Percentiles rank a stretch among this genome's conserved stretches.
Conservation (phyloP, 176 grass and related monocot genomes). For the barley (Hordeum vulgare) region DNA sequence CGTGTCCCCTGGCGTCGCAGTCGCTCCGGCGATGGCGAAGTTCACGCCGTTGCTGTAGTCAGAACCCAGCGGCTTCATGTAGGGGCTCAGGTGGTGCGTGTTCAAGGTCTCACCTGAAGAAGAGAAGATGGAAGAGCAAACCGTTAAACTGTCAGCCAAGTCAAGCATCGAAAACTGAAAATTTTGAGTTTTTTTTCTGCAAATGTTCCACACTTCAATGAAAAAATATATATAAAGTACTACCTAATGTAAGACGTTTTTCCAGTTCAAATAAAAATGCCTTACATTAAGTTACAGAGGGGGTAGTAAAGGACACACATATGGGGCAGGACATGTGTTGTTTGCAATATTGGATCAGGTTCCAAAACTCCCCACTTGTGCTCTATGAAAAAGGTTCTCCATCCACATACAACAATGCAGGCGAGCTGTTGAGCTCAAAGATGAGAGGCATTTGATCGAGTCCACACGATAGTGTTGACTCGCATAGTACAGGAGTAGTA, state of each 20-base stretch:
- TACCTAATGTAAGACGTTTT: too few species aligned
- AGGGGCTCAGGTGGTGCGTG: constrained; percentile 53
- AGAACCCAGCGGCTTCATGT: constrained; percentile 58
- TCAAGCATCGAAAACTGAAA: background rate
- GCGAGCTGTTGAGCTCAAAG: background rate
- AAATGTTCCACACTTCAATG: background rate
- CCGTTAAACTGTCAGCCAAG: background rate
- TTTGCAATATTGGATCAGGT: background rate
- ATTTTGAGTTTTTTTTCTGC: background rate
- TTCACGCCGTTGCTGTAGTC: constrained; percentile 60
- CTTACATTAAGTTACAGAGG: too few species aligned
- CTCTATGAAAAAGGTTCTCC: background rate
- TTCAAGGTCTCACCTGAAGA: constrained; percentile 53
- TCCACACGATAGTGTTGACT: background rate
- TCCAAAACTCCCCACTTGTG: background rate
- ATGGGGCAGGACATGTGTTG: background rate
- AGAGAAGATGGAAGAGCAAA: background rate
- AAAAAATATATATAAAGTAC: too few species aligned
- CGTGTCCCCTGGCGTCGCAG: constrained; percentile 14
- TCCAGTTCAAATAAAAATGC: too few species aligned
- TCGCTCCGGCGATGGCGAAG: constrained; percentile 54
- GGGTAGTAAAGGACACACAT: background rate
- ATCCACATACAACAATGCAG: background rate
- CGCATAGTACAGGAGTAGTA: background rate
- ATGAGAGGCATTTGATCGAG: background rate